Conservation (phyloP, 768 basidiomycete genomes). For the Tephrocybe rancida region DNA sequence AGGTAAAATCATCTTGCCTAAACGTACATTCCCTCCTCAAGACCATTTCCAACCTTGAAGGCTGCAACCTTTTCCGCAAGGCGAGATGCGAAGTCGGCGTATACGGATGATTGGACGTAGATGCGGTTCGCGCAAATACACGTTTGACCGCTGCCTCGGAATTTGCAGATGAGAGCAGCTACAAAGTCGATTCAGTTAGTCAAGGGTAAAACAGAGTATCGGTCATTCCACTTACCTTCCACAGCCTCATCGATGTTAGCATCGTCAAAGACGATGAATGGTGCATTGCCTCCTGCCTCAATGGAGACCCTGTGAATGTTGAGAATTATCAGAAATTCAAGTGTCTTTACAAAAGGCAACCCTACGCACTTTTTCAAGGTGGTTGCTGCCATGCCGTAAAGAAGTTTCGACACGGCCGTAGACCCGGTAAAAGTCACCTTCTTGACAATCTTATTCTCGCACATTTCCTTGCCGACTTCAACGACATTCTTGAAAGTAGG, state of each 20-base stretch:
- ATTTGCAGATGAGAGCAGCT: slow-evolving; percentile 80
- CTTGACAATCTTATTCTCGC: slow-evolving; percentile 81
- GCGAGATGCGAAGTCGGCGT: slow-evolving; percentile 89
- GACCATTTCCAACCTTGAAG: slow-evolving; percentile 89
- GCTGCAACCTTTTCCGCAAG: slow-evolving; percentile 81
- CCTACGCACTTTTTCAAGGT: slow-evolving; percentile 80
- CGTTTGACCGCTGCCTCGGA: slow-evolving; percentile 81
- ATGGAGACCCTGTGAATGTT: slow-evolving; percentile 54
- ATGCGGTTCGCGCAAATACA: slow-evolving; percentile 91
- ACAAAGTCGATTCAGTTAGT: slow-evolving; percentile 1
- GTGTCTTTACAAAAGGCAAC: neutral
- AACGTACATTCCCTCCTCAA: slow-evolving; percentile 74
- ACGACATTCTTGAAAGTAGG: slow-evolving; percentile 83
- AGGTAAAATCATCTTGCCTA: neutral
- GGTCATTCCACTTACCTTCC: slow-evolving; percentile 50
- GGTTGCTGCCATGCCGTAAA: slow-evolving; percentile 71
- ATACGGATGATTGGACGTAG: slow-evolving; percentile 88
- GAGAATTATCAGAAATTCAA: neutral
- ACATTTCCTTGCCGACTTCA: slow-evolving; percentile 94
- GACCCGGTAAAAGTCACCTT: slow-evolving; percentile 95
- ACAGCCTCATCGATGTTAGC: slow-evolving; percentile 94
- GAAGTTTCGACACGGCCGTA: slow-evolving; percentile 75
- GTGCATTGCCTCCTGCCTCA: slow-evolving; percentile 93
- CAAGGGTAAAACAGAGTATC: neutral
- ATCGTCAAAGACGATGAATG: slow-evolving; percentile 97